Evolutionary conservation across 2,329 filamentous ascomycete species (phyloP).

Genomic region (Alternaria ventricosa): DNA sequence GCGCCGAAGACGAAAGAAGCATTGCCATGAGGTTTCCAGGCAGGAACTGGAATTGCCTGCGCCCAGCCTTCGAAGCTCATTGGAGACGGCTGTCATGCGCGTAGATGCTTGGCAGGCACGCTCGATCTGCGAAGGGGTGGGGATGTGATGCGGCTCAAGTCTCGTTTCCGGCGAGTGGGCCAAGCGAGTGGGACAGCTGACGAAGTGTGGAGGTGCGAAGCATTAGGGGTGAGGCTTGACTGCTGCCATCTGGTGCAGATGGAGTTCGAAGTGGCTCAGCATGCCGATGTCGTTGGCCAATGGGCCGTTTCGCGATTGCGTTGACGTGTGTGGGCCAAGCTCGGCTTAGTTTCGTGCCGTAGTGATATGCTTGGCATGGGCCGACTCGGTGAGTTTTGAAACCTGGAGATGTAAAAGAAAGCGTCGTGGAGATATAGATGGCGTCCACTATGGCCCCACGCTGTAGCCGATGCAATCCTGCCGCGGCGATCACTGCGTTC

Average conservation of each 20-base stretch:
- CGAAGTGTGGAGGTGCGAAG: conserved; percentile 23
- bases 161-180: conserved; percentile 32
- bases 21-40: conserved; percentile 36
- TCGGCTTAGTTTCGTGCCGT: conserved; percentile 31
- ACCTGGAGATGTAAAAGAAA: conserved; percentile 23
- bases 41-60: conserved; percentile 19
- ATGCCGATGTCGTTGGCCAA: conserved; percentile 38
- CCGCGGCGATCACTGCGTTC: conserved; percentile 13
- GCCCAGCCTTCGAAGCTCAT: conserved; percentile 27
- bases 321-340: conserved; percentile 38
- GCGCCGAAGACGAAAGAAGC: conserved; percentile 26
- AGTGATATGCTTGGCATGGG: conserved; percentile 17
- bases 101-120: conserved; percentile 21
- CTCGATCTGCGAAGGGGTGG: conserved; percentile 12
- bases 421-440: conserved; percentile 21
- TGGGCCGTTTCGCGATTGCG: conserved; percentile 20
- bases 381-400: conserved; percentile 28
- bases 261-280: conserved; percentile 32
- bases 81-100: conserved; percentile 30
- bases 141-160: conserved; percentile 41
- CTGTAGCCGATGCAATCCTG: conserved; percentile 2
- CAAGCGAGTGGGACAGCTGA: conserved; percentile 20
- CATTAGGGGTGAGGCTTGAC: conserved; percentile 28
- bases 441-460: conserved; percentile 14
- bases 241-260: conserved; percentile 37